Evolutionary conservation across 495 filamentous ascomycete species (phyloP), one percentile per base, ranked within the genome.

Genomic region (Hypoxylon rickii): DNA sequence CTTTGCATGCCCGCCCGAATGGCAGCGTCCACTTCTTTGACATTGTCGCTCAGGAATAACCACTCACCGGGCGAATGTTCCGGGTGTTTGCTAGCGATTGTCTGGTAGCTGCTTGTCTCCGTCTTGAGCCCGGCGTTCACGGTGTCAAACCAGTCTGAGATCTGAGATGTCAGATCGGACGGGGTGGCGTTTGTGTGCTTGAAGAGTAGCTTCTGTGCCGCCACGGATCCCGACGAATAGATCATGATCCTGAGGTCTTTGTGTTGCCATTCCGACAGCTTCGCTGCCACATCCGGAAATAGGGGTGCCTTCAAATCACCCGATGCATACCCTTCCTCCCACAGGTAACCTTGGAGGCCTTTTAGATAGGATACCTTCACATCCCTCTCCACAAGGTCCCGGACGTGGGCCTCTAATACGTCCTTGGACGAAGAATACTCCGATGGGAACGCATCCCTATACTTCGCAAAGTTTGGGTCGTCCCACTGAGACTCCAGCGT

Each of bases 121-220:
- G 69, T 72, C 75, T 90, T 90, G 55, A 78, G 73, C 6, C 87
- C 87, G n/a, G 87, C 86, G 57, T 84, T 90, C 32, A 86, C 79
- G 4, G 87, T 89, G 66, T 90, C 87, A 55, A 86, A 90, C 69
- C 80, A 88, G 38, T 75, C 82, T 19, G 70, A 69, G 50, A 89
- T 76, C 37, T 76, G 61, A 11, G 71, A 65, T 1, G 73, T 76
- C 50, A 89, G 65, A 59, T 90, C 84, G n/a, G 73, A 70, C 20
- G 77, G 75, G 38, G 70, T 51, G 7, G 72, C 69, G 60, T 81
- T 72, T n/a, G 87, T 88, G 70, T 89, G 78, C 47, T 71, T 61
- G 67, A 90, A 89, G 29, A 89, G 73, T 44, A 89, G 75, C 67
- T 86, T 85, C 73, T 90, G 87, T 18, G 87, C 87, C 43, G 82